phyloP scores from a whole-genome alignment of 306 rosid genomes.

The Rosa rugosa region DNA sequence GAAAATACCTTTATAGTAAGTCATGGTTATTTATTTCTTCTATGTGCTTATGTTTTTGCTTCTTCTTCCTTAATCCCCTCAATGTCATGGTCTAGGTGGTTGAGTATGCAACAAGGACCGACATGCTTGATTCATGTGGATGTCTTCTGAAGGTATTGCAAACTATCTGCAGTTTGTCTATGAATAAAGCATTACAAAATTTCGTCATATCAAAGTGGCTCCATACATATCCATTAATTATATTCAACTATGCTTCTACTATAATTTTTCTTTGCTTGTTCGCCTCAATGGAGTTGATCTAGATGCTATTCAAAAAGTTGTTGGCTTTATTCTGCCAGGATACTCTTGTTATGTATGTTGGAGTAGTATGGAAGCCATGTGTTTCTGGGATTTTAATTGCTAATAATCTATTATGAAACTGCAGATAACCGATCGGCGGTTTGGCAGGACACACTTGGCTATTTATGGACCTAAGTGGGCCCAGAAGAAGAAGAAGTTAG shows the following conservation, averaged over 20 bases:
- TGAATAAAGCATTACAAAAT: neutral
- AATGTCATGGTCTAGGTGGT: constrained; percentile 58
- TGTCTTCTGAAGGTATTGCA: constrained; percentile 74
- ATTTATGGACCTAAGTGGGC: constrained; percentile 97
- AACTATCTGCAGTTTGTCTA: constrained; percentile 4
- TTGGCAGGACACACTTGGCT: constrained; percentile 82
- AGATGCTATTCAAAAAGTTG: constrained; percentile 11
- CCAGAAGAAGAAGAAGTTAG: constrained; percentile 63
- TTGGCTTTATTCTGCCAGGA: neutral
- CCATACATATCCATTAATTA: neutral
- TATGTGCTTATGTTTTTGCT: constrained; percentile 20
- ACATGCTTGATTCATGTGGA: constrained; percentile 82
- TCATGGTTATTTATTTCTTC: constrained; percentile 17
- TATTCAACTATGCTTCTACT: neutral
- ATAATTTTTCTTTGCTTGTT: neutral
- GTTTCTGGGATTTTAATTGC: constrained; percentile 11
- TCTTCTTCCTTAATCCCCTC: constrained; percentile 12
- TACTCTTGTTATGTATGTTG: constrained; percentile 1
- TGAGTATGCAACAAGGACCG: constrained; percentile 82
- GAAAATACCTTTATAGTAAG: constrained; percentile 79
- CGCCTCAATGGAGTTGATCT: neutral
- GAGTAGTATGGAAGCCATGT: neutral
- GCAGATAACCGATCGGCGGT: constrained; percentile 84
- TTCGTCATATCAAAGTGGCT: neutral
- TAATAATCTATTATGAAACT: constrained; percentile 28